Evolutionary conservation across 192 early-diverging fungal genomes (phyloP).

Genomic region (Backusella psychrophila): DNA sequence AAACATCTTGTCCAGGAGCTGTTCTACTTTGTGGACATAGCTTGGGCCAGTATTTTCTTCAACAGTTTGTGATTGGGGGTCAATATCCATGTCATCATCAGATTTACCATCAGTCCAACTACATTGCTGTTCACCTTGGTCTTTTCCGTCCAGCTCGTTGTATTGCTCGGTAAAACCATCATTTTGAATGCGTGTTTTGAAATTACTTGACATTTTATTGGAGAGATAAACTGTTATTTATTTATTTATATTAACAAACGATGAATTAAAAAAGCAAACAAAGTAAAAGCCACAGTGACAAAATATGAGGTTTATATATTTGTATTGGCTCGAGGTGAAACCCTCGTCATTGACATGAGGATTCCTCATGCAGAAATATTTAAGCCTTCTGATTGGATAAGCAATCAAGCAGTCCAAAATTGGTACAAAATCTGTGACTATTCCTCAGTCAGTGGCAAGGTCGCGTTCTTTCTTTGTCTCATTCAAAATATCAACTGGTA

Average conservation of each 20-base stretch:
- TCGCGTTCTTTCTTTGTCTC: slow-evolving; percentile 13
- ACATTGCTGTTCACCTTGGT: not conserved
- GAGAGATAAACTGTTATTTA: too few species aligned
- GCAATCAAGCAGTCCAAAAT: not conserved
- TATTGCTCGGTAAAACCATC: not conserved
- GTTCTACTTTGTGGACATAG: not conserved
- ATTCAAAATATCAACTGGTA: not conserved
- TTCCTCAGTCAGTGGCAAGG: not conserved
- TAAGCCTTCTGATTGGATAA: not conserved
- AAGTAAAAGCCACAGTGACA: not conserved
- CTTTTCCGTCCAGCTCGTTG: not conserved
- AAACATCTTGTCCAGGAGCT: not conserved
- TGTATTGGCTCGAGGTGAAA: not conserved
- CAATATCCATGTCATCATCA: not conserved
- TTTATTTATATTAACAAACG: too few species aligned
- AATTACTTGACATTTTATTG: not conserved
- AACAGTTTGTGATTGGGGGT: not conserved
- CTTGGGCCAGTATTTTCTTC: not conserved
- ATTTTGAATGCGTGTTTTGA: not conserved
- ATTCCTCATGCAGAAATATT: not conserved
- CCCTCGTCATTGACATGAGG: not conserved
- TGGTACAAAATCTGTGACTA: not conserved
- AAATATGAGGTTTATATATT: not conserved
- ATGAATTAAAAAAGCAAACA: too few species aligned
- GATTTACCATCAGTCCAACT: not conserved